Evolutionary conservation across 306 rosid species (phyloP), one percentile per base, ranked within the genome.

Genomic region (Gynostemma pentaphyllum): DNA sequence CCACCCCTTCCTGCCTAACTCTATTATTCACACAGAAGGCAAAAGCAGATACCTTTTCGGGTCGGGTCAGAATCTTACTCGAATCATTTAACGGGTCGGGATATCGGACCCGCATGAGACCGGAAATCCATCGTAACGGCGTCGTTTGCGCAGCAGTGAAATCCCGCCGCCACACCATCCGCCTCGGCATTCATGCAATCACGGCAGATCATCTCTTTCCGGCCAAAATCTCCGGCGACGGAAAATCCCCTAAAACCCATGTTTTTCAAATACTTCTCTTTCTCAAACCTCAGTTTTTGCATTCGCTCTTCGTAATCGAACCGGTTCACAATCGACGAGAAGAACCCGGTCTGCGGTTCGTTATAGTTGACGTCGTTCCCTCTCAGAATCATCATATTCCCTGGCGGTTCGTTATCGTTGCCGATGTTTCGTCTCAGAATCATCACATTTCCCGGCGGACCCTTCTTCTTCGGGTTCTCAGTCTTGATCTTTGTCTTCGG

Each of bases 31-130:
- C 68, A 65, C 57, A 12, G 51, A 40, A 39, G 13, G 30, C 14
- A 54, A 21, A 48, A 54, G 0, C 13, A 23, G 32, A 41, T 24
- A 1, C 7, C 37, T 32, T 23, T 8, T 5, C 49, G 22, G 64
- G 45, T 42, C 76, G 62, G 15, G 45, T 42, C 76, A 54, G 15
- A 39, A 28, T 29, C 26, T 40, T 70, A 81, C 2, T 72, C 84
- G 62, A 85, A 61, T 14, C 67, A 66, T 62, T 44, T 75, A 0
- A 27, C 39, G 74, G 90, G 91, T 62, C 90, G 88, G 79, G 88
- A 75, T 26, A 89, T 75, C n/a, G 95, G 95, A 47, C 95, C 96
- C 1, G 84, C 87, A 16, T 75, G 66, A 0, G 96, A 79, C 66
- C 82, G 78, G 80, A 89, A 86, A 7, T 76, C 82, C 28, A 39